Evolutionary conservation across 345 rosid species (phyloP), one percentile per base, ranked within the genome.

Genomic region (Turnera subulata): DNA sequence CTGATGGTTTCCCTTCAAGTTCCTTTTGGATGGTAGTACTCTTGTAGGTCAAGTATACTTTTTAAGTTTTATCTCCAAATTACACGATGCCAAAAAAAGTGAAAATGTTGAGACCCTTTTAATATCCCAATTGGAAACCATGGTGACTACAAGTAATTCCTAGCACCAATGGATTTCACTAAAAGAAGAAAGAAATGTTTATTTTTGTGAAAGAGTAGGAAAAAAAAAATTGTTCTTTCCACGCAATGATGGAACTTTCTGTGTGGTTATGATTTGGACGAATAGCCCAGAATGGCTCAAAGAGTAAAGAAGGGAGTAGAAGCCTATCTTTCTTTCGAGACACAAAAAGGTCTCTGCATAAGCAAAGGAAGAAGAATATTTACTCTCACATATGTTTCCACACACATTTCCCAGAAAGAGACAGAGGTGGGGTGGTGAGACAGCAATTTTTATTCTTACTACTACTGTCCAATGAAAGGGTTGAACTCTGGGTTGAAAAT

Each of bases 241-340:
- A 65, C 73, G 60, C 46, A 63, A 74, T 74, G 65, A 74, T 72
- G 67, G 45, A 72, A 73, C 79, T 76, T 70, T 67, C 56, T 53
- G 53, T 12, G 74, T 64, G 76, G 58, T 58, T 68, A 78, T 74
- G 74, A 60, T 68, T 72, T 55, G 19, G 63, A 65, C 73, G 76
- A 70, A 67, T 64, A 77, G 49, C 68, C 76, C 33, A n/a, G 56
- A 46, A 58, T 60, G 46, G 56, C 57, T 44, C 38, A 43, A 32
- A 57, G 50, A 65, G 37, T 63, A 15, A 55, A 62, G n/a, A 23
- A 61, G 45, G 6, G 56, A 50, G 57, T 23, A 54, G 22, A 42
- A 47, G 58, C 29, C 19, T 59, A 48, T n/a, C 57, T 63, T 58
- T 53, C 55, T 25, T 25, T 49, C 8, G 51, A 17, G 20, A 46